A percentile compares a stretch with the other conserved stretches of the same genome.
phyloP scores from a whole-genome alignment of 176 grass and related monocot genomes.

The Carex cristatella region DNA sequence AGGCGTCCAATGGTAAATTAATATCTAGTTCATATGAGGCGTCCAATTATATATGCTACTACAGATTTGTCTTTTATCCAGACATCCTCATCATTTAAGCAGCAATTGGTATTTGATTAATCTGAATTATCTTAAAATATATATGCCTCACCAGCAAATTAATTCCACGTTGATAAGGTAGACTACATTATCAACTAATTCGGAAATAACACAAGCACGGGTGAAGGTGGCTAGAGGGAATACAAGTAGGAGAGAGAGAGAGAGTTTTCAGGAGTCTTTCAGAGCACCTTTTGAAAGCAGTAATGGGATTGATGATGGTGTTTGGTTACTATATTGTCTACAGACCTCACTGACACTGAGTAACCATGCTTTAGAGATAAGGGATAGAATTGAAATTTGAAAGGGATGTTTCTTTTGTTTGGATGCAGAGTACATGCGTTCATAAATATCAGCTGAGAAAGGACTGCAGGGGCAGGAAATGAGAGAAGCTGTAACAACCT shows the following conservation, averaged over 20 bases:
- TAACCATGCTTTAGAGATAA: slow-evolving; percentile 17
- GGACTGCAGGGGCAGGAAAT: slow-evolving; percentile 7
- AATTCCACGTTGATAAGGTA: background rate
- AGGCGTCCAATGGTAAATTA: background rate
- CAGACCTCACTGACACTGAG: background rate
- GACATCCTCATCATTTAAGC: background rate
- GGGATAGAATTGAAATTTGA: slow-evolving; percentile 20
- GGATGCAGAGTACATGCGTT: background rate
- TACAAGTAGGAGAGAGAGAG: background rate
- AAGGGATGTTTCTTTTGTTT: slow-evolving; percentile 17
- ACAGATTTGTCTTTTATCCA: background rate
- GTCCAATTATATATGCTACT: background rate
- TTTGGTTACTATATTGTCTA: background rate
- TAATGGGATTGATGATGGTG: background rate
- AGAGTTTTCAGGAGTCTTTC: background rate
- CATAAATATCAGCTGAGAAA: background rate
- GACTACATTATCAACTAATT: background rate
- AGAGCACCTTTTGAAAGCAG: background rate
- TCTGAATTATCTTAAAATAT: background rate
- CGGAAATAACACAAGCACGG: too few species aligned
- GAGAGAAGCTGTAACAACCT: background rate
- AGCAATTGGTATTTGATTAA: background rate
- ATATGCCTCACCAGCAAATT: background rate
- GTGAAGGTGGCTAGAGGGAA: background rate
- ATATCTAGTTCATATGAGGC: background rate